phyloP scores from a whole-genome alignment of 371 early-diverging fungal genomes.

The Mucor mucedo region DNA sequence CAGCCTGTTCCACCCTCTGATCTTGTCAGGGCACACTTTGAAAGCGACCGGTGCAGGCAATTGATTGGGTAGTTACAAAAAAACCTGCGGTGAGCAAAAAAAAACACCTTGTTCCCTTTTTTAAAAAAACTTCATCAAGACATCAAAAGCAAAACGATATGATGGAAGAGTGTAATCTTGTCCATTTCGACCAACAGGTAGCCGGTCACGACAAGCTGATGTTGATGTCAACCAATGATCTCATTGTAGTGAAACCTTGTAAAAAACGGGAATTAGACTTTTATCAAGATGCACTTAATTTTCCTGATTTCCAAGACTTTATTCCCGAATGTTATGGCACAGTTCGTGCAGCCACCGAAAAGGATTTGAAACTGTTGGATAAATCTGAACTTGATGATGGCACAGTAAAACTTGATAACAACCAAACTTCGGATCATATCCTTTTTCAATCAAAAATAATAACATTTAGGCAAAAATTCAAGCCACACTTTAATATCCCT shows the following conservation, averaged over 20 bases:
- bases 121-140: too few species aligned
- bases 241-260: conserved; percentile 72
- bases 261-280: conserved; percentile 60
- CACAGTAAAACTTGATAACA: conserved; percentile 11
- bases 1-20: not conserved
- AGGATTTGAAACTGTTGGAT: conserved; percentile 34
- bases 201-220: conserved; percentile 72
- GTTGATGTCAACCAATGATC: conserved; percentile 48
- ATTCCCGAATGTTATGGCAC: conserved; percentile 76
- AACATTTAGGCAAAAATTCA: not conserved
- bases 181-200: conserved; percentile 64
- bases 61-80: not conserved
- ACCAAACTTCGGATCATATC: conserved; percentile 41
- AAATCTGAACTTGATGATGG: conserved; percentile 11
- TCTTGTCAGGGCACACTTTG: not conserved
- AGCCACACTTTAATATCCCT: conserved; percentile 14
- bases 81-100: too few species aligned
- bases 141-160: too few species aligned
- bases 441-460: conserved; percentile 35
- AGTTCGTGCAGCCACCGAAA: conserved; percentile 48
- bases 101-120: not conserved
- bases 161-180: conserved; percentile 9
- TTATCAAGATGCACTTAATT: conserved; percentile 62
- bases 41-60: not conserved
- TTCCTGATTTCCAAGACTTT: conserved; percentile 64